A percentile compares a stretch with the other conserved stretches of the same genome.
These are phyloP conservation scores for Crucibulum laeve DNA, from an alignment of 768 basidiomycete species.

Conservation along the genomic window DNA sequence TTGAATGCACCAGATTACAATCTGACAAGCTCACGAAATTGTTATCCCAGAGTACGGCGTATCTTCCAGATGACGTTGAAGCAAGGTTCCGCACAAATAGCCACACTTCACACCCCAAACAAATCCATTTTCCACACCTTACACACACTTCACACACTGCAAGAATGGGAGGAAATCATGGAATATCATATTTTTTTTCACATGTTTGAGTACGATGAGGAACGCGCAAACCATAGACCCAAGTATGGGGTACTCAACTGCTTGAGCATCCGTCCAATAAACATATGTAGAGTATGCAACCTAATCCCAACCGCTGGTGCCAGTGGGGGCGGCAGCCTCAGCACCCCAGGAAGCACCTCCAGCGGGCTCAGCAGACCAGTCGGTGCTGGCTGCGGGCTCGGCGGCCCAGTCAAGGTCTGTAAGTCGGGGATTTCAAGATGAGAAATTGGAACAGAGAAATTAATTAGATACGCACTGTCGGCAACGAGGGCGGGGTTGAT, in stretches of 20 bases:
- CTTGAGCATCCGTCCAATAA: not conserved
- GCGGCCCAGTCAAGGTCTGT: conserved; percentile 83
- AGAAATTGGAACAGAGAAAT: not conserved
- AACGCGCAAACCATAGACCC: not conserved
- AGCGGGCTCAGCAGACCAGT: conserved; percentile 87
- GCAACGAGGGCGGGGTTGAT: conserved; percentile 78
- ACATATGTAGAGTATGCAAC: not conserved
- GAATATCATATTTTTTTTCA: conserved; percentile 25
- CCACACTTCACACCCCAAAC: too few species aligned
- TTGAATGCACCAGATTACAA: too few species aligned
- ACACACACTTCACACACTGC: too few species aligned
- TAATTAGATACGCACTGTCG: conserved; percentile 44
- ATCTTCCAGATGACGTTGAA: too few species aligned
- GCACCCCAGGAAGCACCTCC: conserved; percentile 41
- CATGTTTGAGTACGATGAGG: conserved; percentile 11
- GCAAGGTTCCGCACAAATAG: too few species aligned
- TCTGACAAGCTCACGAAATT: too few species aligned
- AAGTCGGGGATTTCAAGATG: conserved; percentile 7
- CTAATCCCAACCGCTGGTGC: conserved; percentile 35
- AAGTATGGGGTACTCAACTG: not conserved
- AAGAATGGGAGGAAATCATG: conserved; percentile 5
- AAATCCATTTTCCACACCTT: too few species aligned
- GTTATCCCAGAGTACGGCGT: too few species aligned
- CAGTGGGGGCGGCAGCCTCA: conserved; percentile 28
- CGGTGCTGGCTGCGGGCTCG: conserved; percentile 53